A percentile compares a stretch with the other conserved stretches of the same genome.
Conservation (phyloP, 495 filamentous ascomycete genomes). For the Neurospora tetraspora region DNA sequence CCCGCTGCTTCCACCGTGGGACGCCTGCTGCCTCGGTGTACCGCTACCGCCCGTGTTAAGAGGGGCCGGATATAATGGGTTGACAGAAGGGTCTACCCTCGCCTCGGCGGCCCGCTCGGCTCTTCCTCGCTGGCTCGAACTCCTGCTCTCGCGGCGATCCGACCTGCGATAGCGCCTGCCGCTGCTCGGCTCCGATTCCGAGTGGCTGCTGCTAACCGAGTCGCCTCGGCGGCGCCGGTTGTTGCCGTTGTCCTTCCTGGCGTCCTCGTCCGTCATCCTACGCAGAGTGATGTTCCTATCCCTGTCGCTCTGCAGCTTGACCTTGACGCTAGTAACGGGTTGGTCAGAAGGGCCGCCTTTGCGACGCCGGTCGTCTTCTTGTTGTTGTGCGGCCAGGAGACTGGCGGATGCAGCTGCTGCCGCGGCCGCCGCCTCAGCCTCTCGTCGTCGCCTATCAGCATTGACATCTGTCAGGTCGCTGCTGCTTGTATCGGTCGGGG, state of each 20-base stretch:
- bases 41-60: not conserved
- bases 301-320: constrained; percentile 66
- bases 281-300: constrained; percentile 73
- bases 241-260: constrained; percentile 21
- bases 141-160: constrained; percentile 20
- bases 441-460: constrained; percentile 29
- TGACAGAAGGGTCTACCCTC: constrained; percentile 15
- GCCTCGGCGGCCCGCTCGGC: constrained; percentile 33
- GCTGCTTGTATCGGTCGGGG: constrained; percentile 36
- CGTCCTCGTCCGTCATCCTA: constrained; percentile 72
- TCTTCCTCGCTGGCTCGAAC: constrained; percentile 24
- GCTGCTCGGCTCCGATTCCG: constrained; percentile 32
- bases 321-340: constrained; percentile 54
- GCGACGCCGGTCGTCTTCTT: constrained; percentile 24
- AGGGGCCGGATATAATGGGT: constrained; percentile 4
- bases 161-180: constrained; percentile 29
- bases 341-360: constrained; percentile 40
- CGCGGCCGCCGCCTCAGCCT: constrained; percentile 39
- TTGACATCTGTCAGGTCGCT: constrained; percentile 27
- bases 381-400: constrained; percentile 23
- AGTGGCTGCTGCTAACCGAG: constrained; percentile 39
- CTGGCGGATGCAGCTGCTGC: constrained; percentile 39
- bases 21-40: not conserved
- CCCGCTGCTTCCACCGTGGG: not conserved
- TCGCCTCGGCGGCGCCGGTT: constrained; percentile 28